Conservation (phyloP, 305 asterid genomes). For the Fraxinus baroniana region DNA sequence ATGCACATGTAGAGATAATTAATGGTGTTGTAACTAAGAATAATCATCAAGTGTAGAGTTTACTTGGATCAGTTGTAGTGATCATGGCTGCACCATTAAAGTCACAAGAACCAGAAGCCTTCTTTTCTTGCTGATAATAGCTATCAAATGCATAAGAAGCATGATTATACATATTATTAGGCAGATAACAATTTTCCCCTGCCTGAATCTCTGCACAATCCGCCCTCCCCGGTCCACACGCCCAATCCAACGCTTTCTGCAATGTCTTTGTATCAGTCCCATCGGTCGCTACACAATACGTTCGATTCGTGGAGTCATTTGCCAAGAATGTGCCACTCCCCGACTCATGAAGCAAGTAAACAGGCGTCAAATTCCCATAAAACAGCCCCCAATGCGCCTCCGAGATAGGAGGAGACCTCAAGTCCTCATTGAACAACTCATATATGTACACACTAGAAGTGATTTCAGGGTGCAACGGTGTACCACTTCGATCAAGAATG, state of each 20-base stretch:
- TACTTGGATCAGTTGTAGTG: constrained; percentile 97
- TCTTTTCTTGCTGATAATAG: constrained; percentile 84
- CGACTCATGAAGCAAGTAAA: constrained; percentile 86
- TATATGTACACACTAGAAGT: constrained; percentile 79
- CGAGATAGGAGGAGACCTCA: constrained; percentile 79
- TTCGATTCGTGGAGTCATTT: constrained; percentile 84
- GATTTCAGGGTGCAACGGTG: constrained; percentile 86
- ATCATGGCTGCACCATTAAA: constrained; percentile 95
- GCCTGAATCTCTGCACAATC: constrained; percentile 94
- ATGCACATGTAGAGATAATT: neutral
- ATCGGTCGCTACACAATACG: constrained; percentile 72
- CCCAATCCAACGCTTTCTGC: constrained; percentile 97
- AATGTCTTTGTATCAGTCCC: constrained; percentile 65
- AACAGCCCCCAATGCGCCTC: constrained; percentile 99
- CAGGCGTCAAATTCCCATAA: constrained; percentile 79
- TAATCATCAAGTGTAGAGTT: constrained; percentile 22
- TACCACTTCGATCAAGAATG: constrained; percentile 66
- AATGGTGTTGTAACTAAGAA: neutral
- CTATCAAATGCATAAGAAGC: constrained; percentile 95
- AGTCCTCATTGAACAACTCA: constrained; percentile 91
- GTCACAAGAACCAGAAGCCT: constrained; percentile 76
- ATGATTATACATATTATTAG: constrained; percentile 78
- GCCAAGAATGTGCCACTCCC: constrained; percentile 93
- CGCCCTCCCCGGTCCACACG: constrained; percentile 97
- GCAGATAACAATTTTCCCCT: constrained; percentile 88